Evolutionary conservation across 495 filamentous ascomycete genomes (phyloP).

Genomic region (Xylaria castorea): DNA sequence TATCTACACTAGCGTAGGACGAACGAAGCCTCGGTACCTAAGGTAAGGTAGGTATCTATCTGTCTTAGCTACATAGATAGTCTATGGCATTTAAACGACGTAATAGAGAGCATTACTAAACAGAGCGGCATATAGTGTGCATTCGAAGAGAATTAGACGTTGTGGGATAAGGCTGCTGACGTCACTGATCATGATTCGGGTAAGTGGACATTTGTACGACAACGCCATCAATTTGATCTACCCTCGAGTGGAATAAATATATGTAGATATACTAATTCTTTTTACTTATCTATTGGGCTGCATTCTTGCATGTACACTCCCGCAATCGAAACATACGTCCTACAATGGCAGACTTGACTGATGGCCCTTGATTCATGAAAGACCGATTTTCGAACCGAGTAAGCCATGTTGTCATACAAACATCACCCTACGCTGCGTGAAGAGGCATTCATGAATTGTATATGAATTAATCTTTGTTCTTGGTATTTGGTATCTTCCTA

Average conservation of each 20-base stretch:
- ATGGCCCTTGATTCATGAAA: neutral
- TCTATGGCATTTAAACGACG: neutral
- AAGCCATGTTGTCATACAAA: neutral
- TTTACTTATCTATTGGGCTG: neutral
- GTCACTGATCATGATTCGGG: slow-evolving; percentile 5
- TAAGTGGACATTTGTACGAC: neutral
- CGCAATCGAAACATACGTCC: neutral
- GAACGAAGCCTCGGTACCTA: neutral
- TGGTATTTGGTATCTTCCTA: slow-evolving; percentile 28
- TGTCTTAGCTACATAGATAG: neutral
- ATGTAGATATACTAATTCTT: neutral
- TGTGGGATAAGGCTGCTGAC: neutral
- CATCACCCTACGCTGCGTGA: neutral
- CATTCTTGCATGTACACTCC: neutral
- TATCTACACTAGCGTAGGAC: neutral
- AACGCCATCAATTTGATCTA: neutral
- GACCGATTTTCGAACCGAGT: neutral
- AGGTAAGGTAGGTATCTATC: no score
- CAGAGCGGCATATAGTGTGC: no score
- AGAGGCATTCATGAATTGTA: neutral
- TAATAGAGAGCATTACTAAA: no score
- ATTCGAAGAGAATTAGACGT: neutral
- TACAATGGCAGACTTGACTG: neutral
- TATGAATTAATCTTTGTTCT: neutral
- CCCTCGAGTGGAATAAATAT: neutral